These are phyloP conservation scores for Lathyrus tuberosus DNA, from an alignment of 306 rosid species.

Conservation along the genomic window DNA sequence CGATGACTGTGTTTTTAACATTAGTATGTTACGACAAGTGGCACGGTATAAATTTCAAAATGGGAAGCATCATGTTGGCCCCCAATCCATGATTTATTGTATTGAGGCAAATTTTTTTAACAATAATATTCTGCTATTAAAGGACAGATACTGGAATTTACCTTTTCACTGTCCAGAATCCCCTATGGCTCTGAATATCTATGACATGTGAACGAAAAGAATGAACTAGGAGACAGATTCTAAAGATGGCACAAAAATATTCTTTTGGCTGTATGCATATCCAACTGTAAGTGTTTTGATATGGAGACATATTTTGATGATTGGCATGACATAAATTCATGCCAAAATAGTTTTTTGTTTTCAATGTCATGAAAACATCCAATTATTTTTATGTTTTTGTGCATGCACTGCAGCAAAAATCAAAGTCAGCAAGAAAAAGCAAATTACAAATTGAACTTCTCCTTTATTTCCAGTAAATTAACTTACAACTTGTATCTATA, in stretches of 20 bases:
- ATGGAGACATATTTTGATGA: not conserved
- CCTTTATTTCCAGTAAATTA: conserved; percentile 14
- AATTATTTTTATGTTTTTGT: not conserved
- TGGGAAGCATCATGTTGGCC: too few relatives aligned
- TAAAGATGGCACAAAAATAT: not conserved
- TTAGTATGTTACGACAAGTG: not conserved
- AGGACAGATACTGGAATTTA: not conserved
- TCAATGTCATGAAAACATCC: not conserved
- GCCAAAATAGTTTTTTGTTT: not conserved
- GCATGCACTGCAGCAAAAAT: not conserved
- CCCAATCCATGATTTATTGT: not conserved
- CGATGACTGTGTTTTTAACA: not conserved
- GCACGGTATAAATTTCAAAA: not conserved
- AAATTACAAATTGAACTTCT: conserved; percentile 17
- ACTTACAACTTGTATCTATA: conserved; percentile 25
- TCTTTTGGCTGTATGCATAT: conserved; percentile 3
- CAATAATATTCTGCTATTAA: not conserved
- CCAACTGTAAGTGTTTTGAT: too few relatives aligned
- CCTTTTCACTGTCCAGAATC: conserved; percentile 10
- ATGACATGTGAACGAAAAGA: conserved; percentile 19
- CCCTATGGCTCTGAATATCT: conserved; percentile 2
- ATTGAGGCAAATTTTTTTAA: not conserved
- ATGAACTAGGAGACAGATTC: not conserved
- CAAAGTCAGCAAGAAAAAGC: not conserved
- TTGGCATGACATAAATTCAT: not conserved